These are phyloP conservation scores for Clitoria ternatea DNA, from an alignment of 306 rosid genomes.

Conservation along the genomic window DNA sequence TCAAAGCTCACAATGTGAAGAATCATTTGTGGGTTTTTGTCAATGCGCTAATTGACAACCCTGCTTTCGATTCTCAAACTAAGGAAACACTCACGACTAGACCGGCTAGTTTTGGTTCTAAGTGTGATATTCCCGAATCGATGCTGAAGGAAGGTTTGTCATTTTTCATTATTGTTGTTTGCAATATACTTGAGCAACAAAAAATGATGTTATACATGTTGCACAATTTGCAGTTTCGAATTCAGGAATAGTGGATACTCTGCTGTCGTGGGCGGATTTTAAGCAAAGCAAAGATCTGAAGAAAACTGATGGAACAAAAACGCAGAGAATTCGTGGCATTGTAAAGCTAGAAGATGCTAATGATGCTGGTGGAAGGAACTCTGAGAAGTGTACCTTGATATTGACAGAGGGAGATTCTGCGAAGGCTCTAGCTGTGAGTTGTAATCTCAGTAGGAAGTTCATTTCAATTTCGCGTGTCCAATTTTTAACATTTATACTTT, in stretches of 20 bases:
- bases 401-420: constrained; percentile 99
- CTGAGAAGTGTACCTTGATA: constrained; percentile 86
- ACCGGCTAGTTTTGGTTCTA: constrained; percentile 81
- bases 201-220: not conserved
- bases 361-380: constrained; percentile 85
- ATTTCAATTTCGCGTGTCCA: no score
- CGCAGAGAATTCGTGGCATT: constrained; percentile 74
- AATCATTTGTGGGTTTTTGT: constrained; percentile 92
- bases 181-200: not conserved
- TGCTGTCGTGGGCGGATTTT: constrained; percentile 91
- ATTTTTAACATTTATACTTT: no score
- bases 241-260: constrained; percentile 84
- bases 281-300: constrained; percentile 84
- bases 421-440: constrained; percentile 92
- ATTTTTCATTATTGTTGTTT: not conserved
- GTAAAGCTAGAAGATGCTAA: constrained; percentile 92
- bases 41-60: constrained; percentile 92
- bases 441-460: not conserved
- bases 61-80: constrained; percentile 96
- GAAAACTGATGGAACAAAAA: constrained; percentile 92
- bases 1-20: constrained; percentile 91
- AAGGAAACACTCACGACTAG: constrained; percentile 86
- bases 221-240: constrained; percentile 56
- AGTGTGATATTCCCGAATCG: constrained; percentile 74
- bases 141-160: constrained; percentile 76